Evolutionary conservation across 257 asterid species (phyloP), one percentile per base, ranked within the genome.

Genomic region (Prunella vulgaris): DNA sequence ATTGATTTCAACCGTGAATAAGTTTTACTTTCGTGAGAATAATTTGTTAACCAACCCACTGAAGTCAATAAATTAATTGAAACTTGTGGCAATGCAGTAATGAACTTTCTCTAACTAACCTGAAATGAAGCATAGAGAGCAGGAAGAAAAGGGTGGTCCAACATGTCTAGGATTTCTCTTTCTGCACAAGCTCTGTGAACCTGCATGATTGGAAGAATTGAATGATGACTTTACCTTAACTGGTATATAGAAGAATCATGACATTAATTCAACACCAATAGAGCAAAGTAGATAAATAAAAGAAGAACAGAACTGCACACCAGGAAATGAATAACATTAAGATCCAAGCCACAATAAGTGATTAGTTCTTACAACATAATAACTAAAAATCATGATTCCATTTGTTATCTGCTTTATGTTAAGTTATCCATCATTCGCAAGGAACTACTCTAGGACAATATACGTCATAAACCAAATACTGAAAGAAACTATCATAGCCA

Each of bases 181-280:
- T 94, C 99, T 35, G 99, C 97, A 80, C 97, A 91, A 75, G 99
- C 99, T 82, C 99, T 91, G 75, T 94, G 99, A 64, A 94, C 97
- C 99, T 93, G 83, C 72, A 80, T 59, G 33, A 74, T 51, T 37
- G 53, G 46, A 62, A 66, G 70, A 38, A 20, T 33, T 18, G 48
- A 32, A 32, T 32, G 48, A 32, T 1, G 40, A 24, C 18, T 27
- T 57, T 10, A 22, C 44, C 25, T n/a, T 30, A 32, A 30, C 65
- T 15, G 24, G 14, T 27, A 28, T 18, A n/a, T n/a, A 32, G 25
- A 32, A 60, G 25, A 30, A 60, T n/a, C 5, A 5, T 30, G 7
- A 33, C 15, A 30, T 60, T 15, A 7, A 32, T 14, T 60, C 21
- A 3, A 40, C 32, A 15, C 40, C 42, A 30, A n/a, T 38, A n/a